Evolutionary conservation across 352 stramenopile species (phyloP), one percentile per base, ranked within the genome.

Genomic region (Globisporangium irregulare): DNA sequence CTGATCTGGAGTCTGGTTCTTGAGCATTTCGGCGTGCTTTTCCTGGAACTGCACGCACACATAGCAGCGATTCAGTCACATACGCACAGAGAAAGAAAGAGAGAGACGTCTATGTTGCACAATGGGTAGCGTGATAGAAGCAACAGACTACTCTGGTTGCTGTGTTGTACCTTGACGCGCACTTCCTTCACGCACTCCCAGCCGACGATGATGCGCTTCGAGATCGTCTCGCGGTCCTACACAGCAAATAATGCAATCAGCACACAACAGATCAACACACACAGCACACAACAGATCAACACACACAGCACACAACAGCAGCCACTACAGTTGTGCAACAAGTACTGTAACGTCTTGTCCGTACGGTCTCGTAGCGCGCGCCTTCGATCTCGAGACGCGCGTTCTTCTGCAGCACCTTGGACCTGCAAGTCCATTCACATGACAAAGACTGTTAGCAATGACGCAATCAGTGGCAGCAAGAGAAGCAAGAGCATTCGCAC

Each of bases 381-480:
- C 87, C 70, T 73, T 95, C 87, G 54, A 95, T 91, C 71, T 95
- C 87, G 77, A 86, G 83, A 55, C 87, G 87, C 46, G 81, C 85
- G 53, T 92, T 93, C 75, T 86, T 73, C 54, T 81, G 74, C 46
- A 95, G 67, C 24, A 93, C 72, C n/a, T 67, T 72, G 5, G 82
- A 81, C 80, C 80, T 88, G 69, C 4, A 12, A 14, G 18, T 20
- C 3, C 59, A 20, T 50, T n/a, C 57, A 15, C 32, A 32, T 27
- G 14, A 8, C 22, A 18, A 25, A 43, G 5, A 29, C 18, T 41
- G 5, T 50, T 15, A 38, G 9, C 22, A 62, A 46, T n/a, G 18
- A 18, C 24, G 12, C 12, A 22, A 57, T 32, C 50, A 32, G 2
- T 4, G 7, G 3, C 50, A 18, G 22, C 22, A 32, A 15, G n/a